phyloP scores from a whole-genome alignment of 352 stramenopile genomes.

The Phytopythium chamaehyphon region DNA sequence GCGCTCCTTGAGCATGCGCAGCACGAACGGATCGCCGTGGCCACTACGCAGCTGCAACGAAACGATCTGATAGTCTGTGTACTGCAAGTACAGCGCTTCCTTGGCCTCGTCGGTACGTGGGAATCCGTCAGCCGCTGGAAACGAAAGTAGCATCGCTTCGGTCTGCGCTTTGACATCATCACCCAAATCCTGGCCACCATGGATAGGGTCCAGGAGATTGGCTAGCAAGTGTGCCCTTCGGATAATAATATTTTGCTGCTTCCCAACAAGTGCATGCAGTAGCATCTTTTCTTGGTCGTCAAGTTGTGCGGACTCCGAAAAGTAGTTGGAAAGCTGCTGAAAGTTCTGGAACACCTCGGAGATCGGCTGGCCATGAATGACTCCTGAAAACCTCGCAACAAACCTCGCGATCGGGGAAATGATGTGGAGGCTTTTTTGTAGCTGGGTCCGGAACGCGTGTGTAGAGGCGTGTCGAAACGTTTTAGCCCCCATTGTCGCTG shows the following conservation, averaged over 20 bases:
- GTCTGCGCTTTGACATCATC: constrained; percentile 22
- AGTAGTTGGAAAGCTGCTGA: constrained; percentile 15
- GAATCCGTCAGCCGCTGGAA: constrained; percentile 13
- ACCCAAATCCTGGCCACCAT: constrained; percentile 32
- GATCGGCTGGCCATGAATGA: constrained; percentile 10
- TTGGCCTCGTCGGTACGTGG: constrained; percentile 19
- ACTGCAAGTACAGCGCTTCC: constrained; percentile 38
- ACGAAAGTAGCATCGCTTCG: constrained; percentile 31
- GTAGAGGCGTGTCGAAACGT: constrained; percentile 18
- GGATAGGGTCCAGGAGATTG: constrained; percentile 40
- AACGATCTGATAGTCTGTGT: constrained; percentile 40
- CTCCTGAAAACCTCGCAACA: constrained; percentile 11
- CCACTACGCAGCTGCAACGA: constrained; percentile 23
- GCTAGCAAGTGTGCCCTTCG: constrained; percentile 21
- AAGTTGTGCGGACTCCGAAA: constrained; percentile 16
- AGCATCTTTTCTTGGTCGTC: constrained; percentile 18
- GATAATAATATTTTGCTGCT: constrained; percentile 16
- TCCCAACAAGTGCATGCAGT: constrained; percentile 15
- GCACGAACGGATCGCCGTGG: constrained; percentile 30
- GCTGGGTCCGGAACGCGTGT: constrained; percentile 18
- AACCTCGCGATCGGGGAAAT: constrained; percentile 22
- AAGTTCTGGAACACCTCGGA: constrained; percentile 38
- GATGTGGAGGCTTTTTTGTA: constrained; percentile 28
- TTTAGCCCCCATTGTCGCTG: constrained; percentile 15
- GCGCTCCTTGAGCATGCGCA: constrained; percentile 38